A percentile compares a stretch with the other conserved stretches of the same genome.
Conservation (phyloP, 345 rosid species). For the Leavenworthia alabamica region DNA sequence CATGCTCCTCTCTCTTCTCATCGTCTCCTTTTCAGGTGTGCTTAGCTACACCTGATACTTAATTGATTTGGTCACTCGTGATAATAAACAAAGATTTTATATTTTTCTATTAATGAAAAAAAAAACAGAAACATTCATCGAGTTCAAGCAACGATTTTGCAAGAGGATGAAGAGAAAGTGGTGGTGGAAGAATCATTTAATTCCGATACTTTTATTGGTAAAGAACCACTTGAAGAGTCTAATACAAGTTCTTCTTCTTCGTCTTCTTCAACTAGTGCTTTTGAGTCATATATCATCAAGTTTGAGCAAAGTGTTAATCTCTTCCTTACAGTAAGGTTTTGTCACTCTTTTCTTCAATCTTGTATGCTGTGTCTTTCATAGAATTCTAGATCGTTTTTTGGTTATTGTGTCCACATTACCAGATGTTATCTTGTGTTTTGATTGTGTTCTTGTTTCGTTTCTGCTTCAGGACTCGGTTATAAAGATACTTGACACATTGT, state of each 20-base stretch:
- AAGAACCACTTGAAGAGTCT: constrained; percentile 27
- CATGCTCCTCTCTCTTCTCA: constrained; percentile 19
- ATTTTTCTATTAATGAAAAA: not conserved
- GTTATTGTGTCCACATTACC: too few species aligned
- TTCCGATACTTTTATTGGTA: constrained; percentile 35
- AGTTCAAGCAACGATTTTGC: constrained; percentile 52
- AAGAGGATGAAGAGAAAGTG: constrained; percentile 68
- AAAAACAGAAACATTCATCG: constrained; percentile 33
- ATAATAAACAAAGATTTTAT: too few species aligned
- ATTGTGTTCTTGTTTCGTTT: constrained; percentile 10
- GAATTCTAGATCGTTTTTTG: not conserved
- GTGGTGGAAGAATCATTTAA: constrained; percentile 60
- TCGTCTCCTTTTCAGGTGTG: constrained; percentile 35
- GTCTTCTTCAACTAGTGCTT: constrained; percentile 36
- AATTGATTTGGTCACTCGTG: not conserved
- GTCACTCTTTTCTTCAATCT: too few species aligned
- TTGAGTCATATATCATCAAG: constrained; percentile 57
- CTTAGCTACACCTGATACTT: not conserved
- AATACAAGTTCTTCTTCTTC: too few species aligned
- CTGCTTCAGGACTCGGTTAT: constrained; percentile 73
- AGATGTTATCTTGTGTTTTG: not conserved
- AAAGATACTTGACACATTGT: constrained; percentile 75
- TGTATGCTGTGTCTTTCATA: too few species aligned
- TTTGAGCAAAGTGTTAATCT: constrained; percentile 69
- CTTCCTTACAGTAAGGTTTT: constrained; percentile 60